Conservation (phyloP, 371 early-diverging fungal genomes). For the Paraphysoderma sedebokerense region DNA sequence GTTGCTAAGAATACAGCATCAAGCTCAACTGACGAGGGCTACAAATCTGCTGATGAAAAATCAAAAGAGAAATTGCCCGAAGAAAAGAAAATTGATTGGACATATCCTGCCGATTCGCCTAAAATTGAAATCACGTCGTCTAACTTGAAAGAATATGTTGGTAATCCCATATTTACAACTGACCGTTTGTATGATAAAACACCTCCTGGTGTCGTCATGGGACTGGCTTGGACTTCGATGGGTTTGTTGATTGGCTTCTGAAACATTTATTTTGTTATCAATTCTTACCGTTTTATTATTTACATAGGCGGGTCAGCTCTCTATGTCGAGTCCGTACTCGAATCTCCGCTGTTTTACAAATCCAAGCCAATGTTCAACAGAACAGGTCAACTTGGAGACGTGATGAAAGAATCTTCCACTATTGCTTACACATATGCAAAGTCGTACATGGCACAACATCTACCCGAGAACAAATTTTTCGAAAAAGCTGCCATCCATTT, state of each 20-base stretch:
- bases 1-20: neutral
- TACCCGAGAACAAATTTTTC: slow-evolving; percentile 74
- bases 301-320: slow-evolving; percentile 68
- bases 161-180: slow-evolving; percentile 67
- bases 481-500: slow-evolving; percentile 74
- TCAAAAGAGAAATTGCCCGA: neutral
- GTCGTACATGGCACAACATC: slow-evolving; percentile 44
- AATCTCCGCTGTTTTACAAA: slow-evolving; percentile 41
- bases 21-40: neutral
- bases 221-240: slow-evolving; percentile 89
- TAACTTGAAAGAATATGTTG: slow-evolving; percentile 80
- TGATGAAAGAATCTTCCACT: slow-evolving; percentile 93
- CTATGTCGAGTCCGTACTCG: slow-evolving; percentile 87
- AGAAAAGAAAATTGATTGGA: neutral
- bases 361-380: slow-evolving; percentile 44
- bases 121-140: slow-evolving; percentile 15
- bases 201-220: slow-evolving; percentile 74
- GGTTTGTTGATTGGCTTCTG: slow-evolving; percentile 22
- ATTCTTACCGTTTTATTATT: neutral
- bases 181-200: slow-evolving; percentile 79
- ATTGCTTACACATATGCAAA: slow-evolving; percentile 90
- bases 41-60: neutral
- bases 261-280: neutral
- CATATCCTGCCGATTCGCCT: no score
- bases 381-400: slow-evolving; percentile 94